Percentiles rank a stretch among this genome's conserved stretches.
phyloP scores from a whole-genome alignment of 2,329 filamentous ascomycete genomes.

The Scedosporium minutisporum region DNA sequence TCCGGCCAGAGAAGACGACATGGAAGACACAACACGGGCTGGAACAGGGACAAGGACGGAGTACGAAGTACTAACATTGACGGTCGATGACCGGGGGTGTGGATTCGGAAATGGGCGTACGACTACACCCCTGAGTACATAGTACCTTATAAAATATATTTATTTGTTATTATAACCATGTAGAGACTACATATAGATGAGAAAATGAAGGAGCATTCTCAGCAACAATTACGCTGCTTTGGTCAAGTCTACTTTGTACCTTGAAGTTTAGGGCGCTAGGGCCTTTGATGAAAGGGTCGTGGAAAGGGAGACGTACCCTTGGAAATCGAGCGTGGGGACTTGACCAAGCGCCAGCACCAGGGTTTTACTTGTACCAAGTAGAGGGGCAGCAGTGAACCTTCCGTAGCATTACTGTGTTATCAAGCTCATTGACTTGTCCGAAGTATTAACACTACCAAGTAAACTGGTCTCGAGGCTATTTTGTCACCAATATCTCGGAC shows the following conservation, averaged over 20 bases:
- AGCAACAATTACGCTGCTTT: not conserved
- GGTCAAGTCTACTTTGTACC: no score
- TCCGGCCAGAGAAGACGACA: not conserved
- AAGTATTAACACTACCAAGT: no score
- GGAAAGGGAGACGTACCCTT: not conserved
- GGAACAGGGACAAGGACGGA: no score
- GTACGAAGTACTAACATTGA: no score
- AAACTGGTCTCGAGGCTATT: no score
- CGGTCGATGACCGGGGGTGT: not conserved
- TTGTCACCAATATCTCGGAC: no score
- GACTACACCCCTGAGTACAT: not conserved
- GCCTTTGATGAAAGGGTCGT: not conserved
- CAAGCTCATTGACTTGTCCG: no score
- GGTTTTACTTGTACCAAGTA: not conserved
- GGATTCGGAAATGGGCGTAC: not conserved
- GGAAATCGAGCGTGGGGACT: not conserved
- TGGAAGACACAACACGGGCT: not conserved
- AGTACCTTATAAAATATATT: not conserved
- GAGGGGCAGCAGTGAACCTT: no score
- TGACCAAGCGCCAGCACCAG: not conserved
- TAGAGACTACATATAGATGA: not conserved
- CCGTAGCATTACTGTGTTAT: no score
- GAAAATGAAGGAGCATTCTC: not conserved
- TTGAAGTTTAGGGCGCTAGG: no score
- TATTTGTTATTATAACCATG: not conserved